Percentiles rank a stretch among this genome's conserved stretches.
These are phyloP conservation scores for Cladophialophora chaetospira DNA, from an alignment of 2,329 filamentous ascomycete species.

Conservation along the genomic window DNA sequence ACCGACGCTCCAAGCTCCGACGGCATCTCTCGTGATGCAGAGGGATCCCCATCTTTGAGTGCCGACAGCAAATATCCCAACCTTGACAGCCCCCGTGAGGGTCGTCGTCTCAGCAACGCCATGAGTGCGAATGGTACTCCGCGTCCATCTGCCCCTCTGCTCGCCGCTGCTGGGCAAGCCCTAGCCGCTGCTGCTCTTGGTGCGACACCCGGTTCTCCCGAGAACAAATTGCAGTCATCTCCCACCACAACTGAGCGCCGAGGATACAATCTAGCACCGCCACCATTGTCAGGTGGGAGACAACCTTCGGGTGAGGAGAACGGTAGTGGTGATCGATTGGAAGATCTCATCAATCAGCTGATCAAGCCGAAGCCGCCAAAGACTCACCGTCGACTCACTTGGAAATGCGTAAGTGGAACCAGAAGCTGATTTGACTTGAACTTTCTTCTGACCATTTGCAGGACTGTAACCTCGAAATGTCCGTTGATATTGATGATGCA, in stretches of 20 bases:
- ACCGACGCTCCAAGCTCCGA: slow-evolving; percentile 30
- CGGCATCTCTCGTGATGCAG: slow-evolving; percentile 23
- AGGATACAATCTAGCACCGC: slow-evolving; percentile 32
- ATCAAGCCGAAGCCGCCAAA: slow-evolving; percentile 33
- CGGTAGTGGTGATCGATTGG: slow-evolving; percentile 30
- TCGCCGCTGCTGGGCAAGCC: slow-evolving; percentile 11
- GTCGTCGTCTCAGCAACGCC: slow-evolving; percentile 27
- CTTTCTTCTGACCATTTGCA: slow-evolving; percentile 12
- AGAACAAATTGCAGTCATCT: slow-evolving; percentile 21
- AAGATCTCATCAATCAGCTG: slow-evolving; percentile 34
- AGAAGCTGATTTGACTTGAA: background rate
- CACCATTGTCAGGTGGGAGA: slow-evolving; percentile 21
- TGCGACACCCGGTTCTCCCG: slow-evolving; percentile 20
- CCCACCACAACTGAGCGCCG: slow-evolving; percentile 24
- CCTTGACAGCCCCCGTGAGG: slow-evolving; percentile 23
- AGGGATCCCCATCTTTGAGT: slow-evolving; percentile 27
- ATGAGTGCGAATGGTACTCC: slow-evolving; percentile 28
- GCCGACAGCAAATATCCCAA: slow-evolving; percentile 26
- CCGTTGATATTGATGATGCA: slow-evolving; percentile 33
- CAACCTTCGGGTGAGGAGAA: slow-evolving; percentile 11
- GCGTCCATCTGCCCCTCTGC: slow-evolving; percentile 23
- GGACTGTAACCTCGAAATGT: slow-evolving; percentile 33
- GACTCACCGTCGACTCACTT: slow-evolving; percentile 31
- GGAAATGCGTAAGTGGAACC: slow-evolving; percentile 32
- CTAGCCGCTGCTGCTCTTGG: slow-evolving; percentile 8